Percentiles rank a stretch among this genome's conserved stretches.
Conservation (phyloP, 441 rosid species). For the Corymbia calophylla region DNA sequence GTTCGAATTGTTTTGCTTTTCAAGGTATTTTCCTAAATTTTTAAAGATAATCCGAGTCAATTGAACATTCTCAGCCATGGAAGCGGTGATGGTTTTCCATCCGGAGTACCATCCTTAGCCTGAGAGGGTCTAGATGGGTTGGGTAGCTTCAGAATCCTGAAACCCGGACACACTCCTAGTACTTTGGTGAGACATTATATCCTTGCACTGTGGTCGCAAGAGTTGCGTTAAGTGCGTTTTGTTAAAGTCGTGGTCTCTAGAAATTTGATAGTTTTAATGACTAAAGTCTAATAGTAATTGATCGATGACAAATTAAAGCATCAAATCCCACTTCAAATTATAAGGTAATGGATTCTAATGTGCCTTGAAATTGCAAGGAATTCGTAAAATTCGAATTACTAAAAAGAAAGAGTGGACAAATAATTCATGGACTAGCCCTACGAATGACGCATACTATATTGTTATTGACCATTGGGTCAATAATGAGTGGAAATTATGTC, state of each 20-base stretch:
- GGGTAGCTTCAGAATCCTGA: background rate
- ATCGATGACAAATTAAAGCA: too few species aligned
- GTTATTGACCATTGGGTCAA: too few species aligned
- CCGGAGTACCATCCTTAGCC: background rate
- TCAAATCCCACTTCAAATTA: too few species aligned
- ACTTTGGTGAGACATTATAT: background rate
- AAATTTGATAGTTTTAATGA: background rate
- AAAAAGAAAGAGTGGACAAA: background rate
- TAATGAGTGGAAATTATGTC: too few species aligned
- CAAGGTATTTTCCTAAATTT: background rate
- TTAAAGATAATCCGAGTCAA: background rate
- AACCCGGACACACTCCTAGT: background rate
- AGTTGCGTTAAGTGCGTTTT: too few species aligned
- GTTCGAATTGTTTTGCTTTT: background rate
- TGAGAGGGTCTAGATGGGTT: background rate
- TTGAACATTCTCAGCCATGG: background rate
- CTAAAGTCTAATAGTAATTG: background rate
- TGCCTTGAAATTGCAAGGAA: too few species aligned
- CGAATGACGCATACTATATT: too few species aligned
- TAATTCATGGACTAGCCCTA: background rate
- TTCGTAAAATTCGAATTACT: too few species aligned
- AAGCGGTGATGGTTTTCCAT: background rate
- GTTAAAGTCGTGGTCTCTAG: background rate
- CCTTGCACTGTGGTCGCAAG: background rate
- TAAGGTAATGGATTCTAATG: too few species aligned